Evolutionary conservation across 1,284 basidiomycete species (phyloP), one percentile per base, ranked within the genome.

Genomic region (Tilletia walkeri): DNA sequence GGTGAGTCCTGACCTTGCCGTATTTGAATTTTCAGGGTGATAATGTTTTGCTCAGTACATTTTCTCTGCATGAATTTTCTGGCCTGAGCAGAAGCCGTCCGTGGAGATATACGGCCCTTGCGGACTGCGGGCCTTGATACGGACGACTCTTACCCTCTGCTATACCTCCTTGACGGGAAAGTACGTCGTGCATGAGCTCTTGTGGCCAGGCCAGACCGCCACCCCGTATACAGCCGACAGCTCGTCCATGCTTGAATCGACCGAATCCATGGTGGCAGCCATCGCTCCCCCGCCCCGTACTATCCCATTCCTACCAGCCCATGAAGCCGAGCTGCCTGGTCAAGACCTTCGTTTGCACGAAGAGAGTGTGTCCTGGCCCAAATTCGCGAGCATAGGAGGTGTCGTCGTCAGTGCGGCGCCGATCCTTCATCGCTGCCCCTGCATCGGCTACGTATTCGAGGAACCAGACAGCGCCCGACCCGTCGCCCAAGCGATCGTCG

Each of bases 161-260:
- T 83, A 81, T 65, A 73, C 80, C n/a, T 70, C 74, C 47, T 73
- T 83, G 14, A 71, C 65, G 48, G 76, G 76, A 16, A 76, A 76
- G 41, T 82, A 79, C 56, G 76, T 78, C 16, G 81, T 83, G 4
- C 80, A 83, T 70, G 81, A 83, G 63, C 77, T 83, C 16, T 70
- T 77, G 3, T 83, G 79, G 79, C 79, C 73, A 6, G 49, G 47
- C n/a, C 75, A 78, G 59, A 65, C 70, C 6, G 69, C 56, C 4
- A 72, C 73, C 41, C 72, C 74, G 4, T 47, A 48, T 48, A 7
- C 16, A 14, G 65, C 7, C 18, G 38, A 34, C 4, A 48, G 65
- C 16, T 54, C 54, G 24, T 7, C 30, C 14, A 34, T 68, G 20
- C 67, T 48, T 45, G 67, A 63, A 39, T 36, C 49, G 34, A n/a